Evolutionary conservation across 2,329 filamentous ascomycete genomes (phyloP).

Genomic region (Coniella lustricola): DNA sequence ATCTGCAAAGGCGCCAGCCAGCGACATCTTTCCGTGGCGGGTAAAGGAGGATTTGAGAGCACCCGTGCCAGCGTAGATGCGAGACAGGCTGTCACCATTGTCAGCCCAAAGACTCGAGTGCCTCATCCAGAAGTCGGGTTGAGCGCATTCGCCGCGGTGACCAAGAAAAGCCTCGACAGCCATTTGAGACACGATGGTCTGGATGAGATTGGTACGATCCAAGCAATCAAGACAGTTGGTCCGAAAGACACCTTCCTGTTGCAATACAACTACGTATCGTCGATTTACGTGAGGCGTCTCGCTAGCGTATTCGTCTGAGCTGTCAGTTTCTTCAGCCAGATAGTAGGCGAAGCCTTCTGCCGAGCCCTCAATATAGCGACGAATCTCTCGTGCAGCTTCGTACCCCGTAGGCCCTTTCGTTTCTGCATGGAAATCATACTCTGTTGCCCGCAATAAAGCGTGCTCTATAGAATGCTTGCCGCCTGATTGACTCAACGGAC

Average conservation of each 20-base stretch:
- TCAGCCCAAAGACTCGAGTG: constrained; percentile 96
- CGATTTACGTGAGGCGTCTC: constrained; percentile 27
- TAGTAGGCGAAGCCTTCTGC: constrained; percentile 91
- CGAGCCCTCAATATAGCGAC: constrained; percentile 67
- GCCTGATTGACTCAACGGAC: constrained; percentile 57
- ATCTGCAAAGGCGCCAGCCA: constrained; percentile 91
- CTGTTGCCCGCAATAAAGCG: constrained; percentile 69
- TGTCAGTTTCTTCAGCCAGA: constrained; percentile 63
- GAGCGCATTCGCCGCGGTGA: constrained; percentile 62
- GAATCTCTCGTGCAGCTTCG: constrained; percentile 81
- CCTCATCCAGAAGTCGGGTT: constrained; percentile 80
- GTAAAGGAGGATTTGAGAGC: constrained; percentile 95
- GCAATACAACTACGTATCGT: constrained; percentile 63
- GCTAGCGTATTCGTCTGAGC: constrained; percentile 36
- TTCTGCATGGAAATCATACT: constrained; percentile 96
- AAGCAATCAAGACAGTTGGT: constrained; percentile 96
- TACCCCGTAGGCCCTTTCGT: constrained; percentile 82
- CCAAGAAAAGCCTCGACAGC: constrained; percentile 76
- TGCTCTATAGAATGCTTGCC: constrained; percentile 58
- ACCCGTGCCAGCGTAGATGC: constrained; percentile 94
- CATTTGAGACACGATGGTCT: constrained; percentile 93
- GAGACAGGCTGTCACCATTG: constrained; percentile 88
- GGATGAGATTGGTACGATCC: constrained; percentile 91
- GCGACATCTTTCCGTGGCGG: constrained; percentile 87
- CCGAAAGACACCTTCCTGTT: constrained; percentile 92